Conservation (phyloP, 495 filamentous ascomycete species). For the Daldinia vernicosa region DNA sequence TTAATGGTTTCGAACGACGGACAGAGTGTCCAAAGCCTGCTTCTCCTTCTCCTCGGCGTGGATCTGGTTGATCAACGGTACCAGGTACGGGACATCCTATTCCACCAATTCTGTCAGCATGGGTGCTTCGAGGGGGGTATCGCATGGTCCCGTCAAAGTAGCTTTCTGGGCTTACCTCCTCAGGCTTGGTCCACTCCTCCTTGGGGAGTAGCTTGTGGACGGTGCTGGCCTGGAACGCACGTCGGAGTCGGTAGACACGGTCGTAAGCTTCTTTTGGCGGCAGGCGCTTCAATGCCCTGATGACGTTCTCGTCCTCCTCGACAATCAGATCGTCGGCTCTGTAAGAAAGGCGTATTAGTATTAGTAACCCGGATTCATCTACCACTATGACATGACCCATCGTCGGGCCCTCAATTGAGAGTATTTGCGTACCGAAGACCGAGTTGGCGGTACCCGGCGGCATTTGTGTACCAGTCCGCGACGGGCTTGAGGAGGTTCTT, state of each 20-base stretch:
- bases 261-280: slow-evolving; percentile 91
- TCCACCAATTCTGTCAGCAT: slow-evolving; percentile 35
- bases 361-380: slow-evolving; percentile 1
- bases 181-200: slow-evolving; percentile 74
- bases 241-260: slow-evolving; percentile 93
- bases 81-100: slow-evolving; percentile 81
- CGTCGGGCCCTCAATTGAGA: slow-evolving; percentile 1
- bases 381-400: background rate
- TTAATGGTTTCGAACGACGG: slow-evolving; percentile 66
- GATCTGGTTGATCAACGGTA: slow-evolving; percentile 82
- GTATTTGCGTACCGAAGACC: slow-evolving; percentile 77
- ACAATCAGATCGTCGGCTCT: slow-evolving; percentile 93
- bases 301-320: slow-evolving; percentile 87
- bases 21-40: slow-evolving; percentile 81
- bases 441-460: slow-evolving; percentile 90
- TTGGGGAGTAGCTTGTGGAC: slow-evolving; percentile 83
- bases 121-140: background rate
- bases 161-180: slow-evolving; percentile 45
- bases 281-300: slow-evolving; percentile 88
- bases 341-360: background rate
- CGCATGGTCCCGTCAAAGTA: background rate
- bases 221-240: slow-evolving; percentile 84
- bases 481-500: slow-evolving; percentile 77
- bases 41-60: slow-evolving; percentile 84
- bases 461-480: slow-evolving; percentile 83